Base-by-base conservation (phyloP, 306 rosid genomes). In the Acmispon strigosus region DNA sequence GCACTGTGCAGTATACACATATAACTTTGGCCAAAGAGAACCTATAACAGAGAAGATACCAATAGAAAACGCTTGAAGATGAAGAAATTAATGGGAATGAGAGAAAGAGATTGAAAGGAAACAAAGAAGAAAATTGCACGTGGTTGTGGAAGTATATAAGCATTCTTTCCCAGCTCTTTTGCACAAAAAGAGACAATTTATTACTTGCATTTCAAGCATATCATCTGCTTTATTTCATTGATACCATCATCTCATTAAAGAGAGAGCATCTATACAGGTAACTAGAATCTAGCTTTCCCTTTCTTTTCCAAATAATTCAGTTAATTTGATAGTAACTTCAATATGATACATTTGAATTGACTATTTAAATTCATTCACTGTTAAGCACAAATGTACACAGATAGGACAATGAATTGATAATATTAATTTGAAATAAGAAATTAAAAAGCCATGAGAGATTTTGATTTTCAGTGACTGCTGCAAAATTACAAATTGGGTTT, bases 191-290 rank as follows among this genome's bases (percentile, higher is more conserved):
- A 64, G 51, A 65, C 42, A 19, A 62, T 43, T 37, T 74, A 32
- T 78, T 85, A 62, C 96, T 90, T 84, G 88, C 85, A 60, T 64
- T 76, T 80, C 75, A 90, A 87, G 96, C 87, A 72, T 72, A 36
- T 78, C 53, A 81, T 75, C 62, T 80, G 65, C 76, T 70, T 82
- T 86, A 49, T 62, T 54, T 60, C 66, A 61, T 58, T 74, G 22
- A 57, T 13, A 34, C n/a, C 10, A 34, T 10, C 59, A 11, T 52
- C 42, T 50, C 36, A 34, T 22, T 49, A 69, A 63, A 57, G 47
- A 77, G 50, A 68, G 47, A 63, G 80, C 80, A 69, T 75, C 77
- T 63, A 39, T 65, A 48, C 78, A 61, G 62, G 37, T 64, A 72
- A 74, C 43, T 74, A 47, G 77, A 79, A 76, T 83, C 71, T 76